Base-by-base conservation (phyloP, 257 asterid species). In the Nicotiana benthamiana region DNA sequence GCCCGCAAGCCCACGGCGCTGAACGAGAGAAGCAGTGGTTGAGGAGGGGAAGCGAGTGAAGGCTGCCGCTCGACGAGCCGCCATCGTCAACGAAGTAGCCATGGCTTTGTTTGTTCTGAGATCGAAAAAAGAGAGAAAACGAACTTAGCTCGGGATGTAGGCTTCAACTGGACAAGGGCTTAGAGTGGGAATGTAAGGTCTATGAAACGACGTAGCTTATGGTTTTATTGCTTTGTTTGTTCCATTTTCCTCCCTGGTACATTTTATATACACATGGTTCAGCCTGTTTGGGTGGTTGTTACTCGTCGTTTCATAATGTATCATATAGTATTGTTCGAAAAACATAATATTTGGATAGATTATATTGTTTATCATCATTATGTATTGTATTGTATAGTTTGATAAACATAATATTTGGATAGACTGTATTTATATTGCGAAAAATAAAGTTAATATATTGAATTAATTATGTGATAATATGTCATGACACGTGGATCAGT, bases 81-180 rank as follows among this genome's bases (percentile, higher is more conserved):
- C 62, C 61, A 48, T 74, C 48, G 79, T 74, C 79, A 74, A 48
- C 43, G 79, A 48, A 9, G 79, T 74, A 46, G 79, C 77, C 77
- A 70, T 70, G 56, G 59, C 12, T 46, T 70, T 70, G 30, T 24
- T 61, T 0, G 48, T 22, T 51, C 9, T 68, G n/a, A 22, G 59
- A 46, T 70, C 59, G 36, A 70, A 12, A 59, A 6, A 8, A 16
- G 4, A 7, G 13, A 51, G 10, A 72, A 48, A 24, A 7, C 24
- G 16, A 72, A 48, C 15, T 8, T 26, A 22, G 8, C 28, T 24
- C 2, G 17, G 66, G 18, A 24, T 60, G 66, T 59, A 60, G 30
- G 32, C 76, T 70, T 70, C 22, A 22, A 70, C 24, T 6, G 13
- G 77, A 46, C 12, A 43, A 43, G 22, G 59, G 59, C 15, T 4